Evolutionary conservation across 2,329 filamentous ascomycete species (phyloP), one percentile per base, ranked within the genome.

Genomic region (Curvularia eragrostidis): DNA sequence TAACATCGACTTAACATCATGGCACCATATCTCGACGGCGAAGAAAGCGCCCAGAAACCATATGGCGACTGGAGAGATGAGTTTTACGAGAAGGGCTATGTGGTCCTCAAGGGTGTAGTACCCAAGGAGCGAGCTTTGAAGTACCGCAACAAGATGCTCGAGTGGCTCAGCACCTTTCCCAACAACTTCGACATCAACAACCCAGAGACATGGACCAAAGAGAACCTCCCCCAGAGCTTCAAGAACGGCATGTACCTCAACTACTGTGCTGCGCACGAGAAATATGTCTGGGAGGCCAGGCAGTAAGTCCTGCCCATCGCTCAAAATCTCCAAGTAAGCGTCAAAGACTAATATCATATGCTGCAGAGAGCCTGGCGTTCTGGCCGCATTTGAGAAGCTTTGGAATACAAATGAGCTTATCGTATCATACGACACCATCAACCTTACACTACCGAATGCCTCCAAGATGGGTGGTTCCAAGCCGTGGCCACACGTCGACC

Each of bases 401-500:
- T 82, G 79, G 79, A 68, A 60, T n/a, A 73, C 70, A 5, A 48
- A 70, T 10, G 63, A 72, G 43, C 65, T 74, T 3, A 55, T 73
- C 2, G 71, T 67, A 9, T 72, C 68, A 0, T 75, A 74, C 49
- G 72, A 75, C 36, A 69, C 65, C 19, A 73, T 81, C 56, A 81
- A 82, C 59, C 71, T 81, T 41, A 77, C 77, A 0, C 62, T 81
- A n/a, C 79, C 80, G 0, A 61, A 61, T 39, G 70, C 73, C n/a
- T 70, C 75, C 1, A 79, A 74, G 36, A 75, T 79, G 49, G 59
- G 77, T 10, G 52, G 48, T 18, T 38, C 47, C 34, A 63, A 58
- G 12, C 61, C 61, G 7, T 82, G 80, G 80, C 80, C 79, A 5
- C 80, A 82, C 54, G 74, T 75, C 42, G 80, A 81, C 63, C 79